Evolutionary conservation across 805 yeast species (phyloP).

Genomic region (Pichia cabralensis): DNA sequence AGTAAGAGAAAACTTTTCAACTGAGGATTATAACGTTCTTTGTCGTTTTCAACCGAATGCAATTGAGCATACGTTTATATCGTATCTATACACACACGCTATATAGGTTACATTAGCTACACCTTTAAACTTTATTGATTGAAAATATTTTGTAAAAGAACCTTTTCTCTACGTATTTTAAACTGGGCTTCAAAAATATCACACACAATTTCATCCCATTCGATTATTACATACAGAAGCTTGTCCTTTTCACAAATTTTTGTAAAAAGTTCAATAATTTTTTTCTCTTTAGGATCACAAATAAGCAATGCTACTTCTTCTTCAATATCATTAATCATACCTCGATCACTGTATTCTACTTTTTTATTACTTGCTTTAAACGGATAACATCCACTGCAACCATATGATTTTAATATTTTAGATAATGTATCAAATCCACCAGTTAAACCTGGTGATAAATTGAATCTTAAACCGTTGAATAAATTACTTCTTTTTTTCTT

Average conservation of each 20-base stretch:
- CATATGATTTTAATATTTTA: constrained; percentile 53
- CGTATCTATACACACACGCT: too few species aligned
- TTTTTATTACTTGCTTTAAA: constrained; percentile 15
- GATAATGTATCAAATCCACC: constrained; percentile 52
- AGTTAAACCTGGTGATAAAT: constrained; percentile 45
- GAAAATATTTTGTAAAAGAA: too few species aligned
- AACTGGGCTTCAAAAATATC: too few species aligned
- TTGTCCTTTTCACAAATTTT: neutral
- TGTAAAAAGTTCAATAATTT: neutral
- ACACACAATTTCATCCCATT: neutral
- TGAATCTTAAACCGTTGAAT: constrained; percentile 40
- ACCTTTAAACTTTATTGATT: too few species aligned
- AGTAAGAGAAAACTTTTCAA: too few species aligned
- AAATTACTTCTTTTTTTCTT: constrained; percentile 22
- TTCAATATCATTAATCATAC: neutral
- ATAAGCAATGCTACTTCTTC: constrained; percentile 7
- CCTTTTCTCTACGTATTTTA: too few species aligned
- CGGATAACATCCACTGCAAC: constrained; percentile 21
- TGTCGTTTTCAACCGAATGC: too few species aligned
- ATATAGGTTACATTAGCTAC: too few species aligned
- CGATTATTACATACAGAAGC: neutral
- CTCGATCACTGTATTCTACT: neutral
- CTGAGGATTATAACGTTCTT: too few species aligned
- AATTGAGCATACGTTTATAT: too few species aligned
- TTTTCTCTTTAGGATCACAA: neutral